Conservation (phyloP, 306 rosid species). For the Acacia acuminata region DNA sequence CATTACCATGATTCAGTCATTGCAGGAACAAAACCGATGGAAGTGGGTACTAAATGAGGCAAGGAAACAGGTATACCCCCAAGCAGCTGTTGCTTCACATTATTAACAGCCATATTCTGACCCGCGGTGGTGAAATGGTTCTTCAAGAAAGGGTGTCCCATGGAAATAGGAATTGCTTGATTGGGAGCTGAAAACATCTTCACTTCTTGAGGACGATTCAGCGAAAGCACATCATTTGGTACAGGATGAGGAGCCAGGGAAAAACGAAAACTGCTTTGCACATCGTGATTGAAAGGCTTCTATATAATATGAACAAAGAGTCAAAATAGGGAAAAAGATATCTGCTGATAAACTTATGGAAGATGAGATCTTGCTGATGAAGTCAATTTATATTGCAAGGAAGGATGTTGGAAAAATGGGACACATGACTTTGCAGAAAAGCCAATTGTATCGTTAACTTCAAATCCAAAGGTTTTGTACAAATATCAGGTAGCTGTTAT, state of each 20-base stretch:
- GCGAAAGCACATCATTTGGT: slow-evolving; percentile 66
- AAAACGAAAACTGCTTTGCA: slow-evolving; percentile 72
- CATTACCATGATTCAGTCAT: slow-evolving; percentile 63
- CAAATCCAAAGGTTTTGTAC: slow-evolving; percentile 24
- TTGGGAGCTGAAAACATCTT: slow-evolving; percentile 79
- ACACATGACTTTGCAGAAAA: slow-evolving; percentile 7
- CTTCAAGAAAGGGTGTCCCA: slow-evolving; percentile 53
- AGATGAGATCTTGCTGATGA: slow-evolving; percentile 10
- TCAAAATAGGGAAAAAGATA: slow-evolving; percentile 31
- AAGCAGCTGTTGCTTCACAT: slow-evolving; percentile 46
- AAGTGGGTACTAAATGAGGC: slow-evolving; percentile 45
- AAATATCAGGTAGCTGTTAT: neutral
- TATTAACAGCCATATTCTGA: slow-evolving; percentile 50
- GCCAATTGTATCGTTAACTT: neutral
- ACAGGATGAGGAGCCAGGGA: slow-evolving; percentile 60
- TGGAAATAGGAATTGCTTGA: slow-evolving; percentile 60
- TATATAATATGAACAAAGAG: slow-evolving; percentile 47
- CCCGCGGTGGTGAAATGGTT: slow-evolving; percentile 55
- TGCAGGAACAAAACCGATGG: slow-evolving; percentile 51
- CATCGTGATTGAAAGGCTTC: slow-evolving; percentile 67
- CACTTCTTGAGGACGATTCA: slow-evolving; percentile 58
- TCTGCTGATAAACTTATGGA: slow-evolving; percentile 17
- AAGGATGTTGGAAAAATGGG: neutral
- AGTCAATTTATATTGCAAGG: slow-evolving; percentile 1
- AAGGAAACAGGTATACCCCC: slow-evolving; percentile 69